Evolutionary conservation across 495 filamentous ascomycete genomes (phyloP), one percentile per base, ranked within the genome.

Genomic region (Cercophora newfieldiana): DNA sequence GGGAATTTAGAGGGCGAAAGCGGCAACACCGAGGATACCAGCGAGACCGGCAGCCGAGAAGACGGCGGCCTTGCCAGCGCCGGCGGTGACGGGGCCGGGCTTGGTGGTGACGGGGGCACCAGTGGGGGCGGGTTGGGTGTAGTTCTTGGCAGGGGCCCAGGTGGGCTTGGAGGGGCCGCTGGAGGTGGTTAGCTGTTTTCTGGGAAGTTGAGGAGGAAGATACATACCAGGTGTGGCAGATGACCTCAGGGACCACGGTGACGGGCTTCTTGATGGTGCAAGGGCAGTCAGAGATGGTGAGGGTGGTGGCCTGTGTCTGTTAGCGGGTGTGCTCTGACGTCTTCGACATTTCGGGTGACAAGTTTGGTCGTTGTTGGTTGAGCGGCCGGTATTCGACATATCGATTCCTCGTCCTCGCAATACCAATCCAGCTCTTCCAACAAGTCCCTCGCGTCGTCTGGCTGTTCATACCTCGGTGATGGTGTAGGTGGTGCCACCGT

Each of bases 211-310:
- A 16, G 4, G 30, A 14, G 3, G 29, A 30, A 4, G 56, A 37
- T 60, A 78, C 79, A 72, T 82, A 89, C 87, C 89, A 90, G 79
- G 82, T 83, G 77, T 83, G 75, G 85, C 89, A 90, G 82, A 83
- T 74, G 70, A 89, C 86, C 72, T 83, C 81, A 74, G 84, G 85
- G 71, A 85, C 82, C 78, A 81, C 85, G 75, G 81, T 78, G 68
- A 91, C 79, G 69, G 90, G 89, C 77, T 87, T 85, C 80, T 86
- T 87, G 82, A 92, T 80, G 75, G 90, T 95, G 87, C 87, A 90
- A 58, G 88, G 86, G 86, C 87, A 89, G 85, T 89, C 80, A 75
- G 87, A 87, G 83, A 93, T 86, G 81, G 92, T 94, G 79, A 93
- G 80, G 77, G 88, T 90, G 74, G 89, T 91, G 75, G 91, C 78